Percentiles rank a stretch among this genome's conserved stretches.
These are phyloP conservation scores for Dentipellis sp. DNA, from an alignment of 768 basidiomycete genomes.

Conservation along the genomic window DNA sequence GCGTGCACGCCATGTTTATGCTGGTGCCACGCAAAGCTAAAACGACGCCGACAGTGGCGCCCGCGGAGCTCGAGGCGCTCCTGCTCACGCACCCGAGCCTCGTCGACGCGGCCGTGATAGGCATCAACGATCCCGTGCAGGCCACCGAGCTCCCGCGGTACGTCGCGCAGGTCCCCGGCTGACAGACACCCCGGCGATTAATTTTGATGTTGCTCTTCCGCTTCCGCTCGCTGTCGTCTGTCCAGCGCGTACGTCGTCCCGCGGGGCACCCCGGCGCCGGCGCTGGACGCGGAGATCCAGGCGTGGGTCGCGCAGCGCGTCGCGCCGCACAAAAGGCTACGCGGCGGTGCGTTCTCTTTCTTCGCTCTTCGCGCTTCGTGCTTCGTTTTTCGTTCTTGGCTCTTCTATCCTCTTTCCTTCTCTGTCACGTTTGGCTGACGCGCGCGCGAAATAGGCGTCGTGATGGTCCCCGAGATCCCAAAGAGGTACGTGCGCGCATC, in stretches of 20 bases:
- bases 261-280: constrained; percentile 23
- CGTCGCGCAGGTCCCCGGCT: not conserved
- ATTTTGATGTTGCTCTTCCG: not conserved
- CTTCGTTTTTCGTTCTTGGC: not conserved
- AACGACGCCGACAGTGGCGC: constrained; percentile 46
- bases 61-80: constrained; percentile 76
- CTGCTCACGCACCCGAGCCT: constrained; percentile 68
- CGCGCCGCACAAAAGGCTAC: constrained; percentile 65
- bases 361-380: not conserved
- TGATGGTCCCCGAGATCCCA: constrained; percentile 53
- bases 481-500: constrained; percentile 41
- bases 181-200: not conserved
- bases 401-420: too few relatives aligned
- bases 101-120: constrained; percentile 76
- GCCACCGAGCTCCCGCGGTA: constrained; percentile 79
- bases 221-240: not conserved
- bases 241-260: constrained; percentile 57
- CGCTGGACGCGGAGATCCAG: constrained; percentile 36
- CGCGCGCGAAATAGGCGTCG: constrained; percentile 22
- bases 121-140: constrained; percentile 53
- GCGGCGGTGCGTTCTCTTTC: constrained; percentile 40
- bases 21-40: not conserved
- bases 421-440: too few relatives aligned
- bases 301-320: constrained; percentile 65
- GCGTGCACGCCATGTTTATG: constrained; percentile 7